Percentiles rank a stretch among this genome's conserved stretches.
Conservation (phyloP, 1,139 yeast genomes). For the Yamadazyma blattariae region DNA sequence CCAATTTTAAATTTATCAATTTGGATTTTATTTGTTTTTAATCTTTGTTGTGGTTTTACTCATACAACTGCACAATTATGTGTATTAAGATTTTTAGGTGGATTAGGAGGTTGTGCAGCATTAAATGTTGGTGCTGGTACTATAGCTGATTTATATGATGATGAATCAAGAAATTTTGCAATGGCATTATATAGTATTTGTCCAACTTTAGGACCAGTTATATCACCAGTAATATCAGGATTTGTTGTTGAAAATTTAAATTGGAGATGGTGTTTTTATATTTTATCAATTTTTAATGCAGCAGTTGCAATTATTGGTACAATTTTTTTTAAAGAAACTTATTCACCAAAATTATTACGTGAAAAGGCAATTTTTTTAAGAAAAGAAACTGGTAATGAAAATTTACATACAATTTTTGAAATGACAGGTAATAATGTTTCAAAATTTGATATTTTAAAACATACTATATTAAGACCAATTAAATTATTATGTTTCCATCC, state of each 20-base stretch:
- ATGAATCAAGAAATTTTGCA: conserved; percentile 51
- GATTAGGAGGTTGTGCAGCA: conserved; percentile 65
- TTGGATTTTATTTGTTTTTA: conserved; percentile 50
- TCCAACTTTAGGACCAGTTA: conserved; percentile 45
- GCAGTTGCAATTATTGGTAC: conserved; percentile 43
- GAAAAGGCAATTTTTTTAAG: conserved; percentile 45
- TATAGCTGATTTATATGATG: conserved; percentile 59
- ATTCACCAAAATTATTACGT: conserved; percentile 52
- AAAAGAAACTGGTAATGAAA: conserved; percentile 51
- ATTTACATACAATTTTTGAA: conserved; percentile 60
- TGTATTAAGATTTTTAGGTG: conserved; percentile 59
- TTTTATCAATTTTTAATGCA: conserved; percentile 55
- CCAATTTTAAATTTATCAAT: conserved; percentile 50
- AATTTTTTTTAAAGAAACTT: conserved; percentile 51
- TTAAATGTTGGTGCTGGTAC: conserved; percentile 72
- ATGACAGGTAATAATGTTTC: conserved; percentile 22
- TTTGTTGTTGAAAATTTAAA: conserved; percentile 20
- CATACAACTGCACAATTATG: conserved; percentile 53
- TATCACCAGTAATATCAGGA: conserved; percentile 34
- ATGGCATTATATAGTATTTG: conserved; percentile 59
- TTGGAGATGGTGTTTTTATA: conserved; percentile 67
- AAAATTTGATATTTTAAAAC: conserved; percentile 25
- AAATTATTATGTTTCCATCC: conserved; percentile 54
- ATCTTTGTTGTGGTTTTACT: conserved; percentile 56
- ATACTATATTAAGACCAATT: conserved; percentile 52